Percentiles rank a stretch among this genome's conserved stretches.
Evolutionary conservation across 129 eudicot genomes (phyloP).

Genomic region (Cynara cardunculus): DNA sequence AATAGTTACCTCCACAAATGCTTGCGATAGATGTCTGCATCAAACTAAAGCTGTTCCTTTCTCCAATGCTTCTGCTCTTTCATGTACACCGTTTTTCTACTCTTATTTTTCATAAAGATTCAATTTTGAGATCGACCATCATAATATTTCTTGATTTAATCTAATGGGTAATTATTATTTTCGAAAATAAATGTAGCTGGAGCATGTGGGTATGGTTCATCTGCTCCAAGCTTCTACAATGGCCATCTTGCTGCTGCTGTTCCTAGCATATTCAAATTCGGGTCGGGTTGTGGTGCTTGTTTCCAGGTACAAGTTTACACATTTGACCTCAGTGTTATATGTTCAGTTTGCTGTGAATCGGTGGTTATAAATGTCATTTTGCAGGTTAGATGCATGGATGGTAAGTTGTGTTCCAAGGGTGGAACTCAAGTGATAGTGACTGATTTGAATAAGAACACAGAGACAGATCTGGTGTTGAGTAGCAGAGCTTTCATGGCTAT

Average conservation of each 20-base stretch:
- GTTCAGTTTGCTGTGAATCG: not conserved
- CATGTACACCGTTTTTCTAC: constrained; percentile 16
- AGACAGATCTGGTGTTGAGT: constrained; percentile 54
- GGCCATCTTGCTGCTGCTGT: constrained; percentile 66
- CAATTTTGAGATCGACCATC: constrained; percentile 13
- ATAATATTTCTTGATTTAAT: not conserved
- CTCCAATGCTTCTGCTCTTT: constrained; percentile 38
- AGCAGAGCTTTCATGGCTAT: constrained; percentile 60
- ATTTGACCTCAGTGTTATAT: not conserved
- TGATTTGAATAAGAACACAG: constrained; percentile 41
- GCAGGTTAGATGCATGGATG: constrained; percentile 64
- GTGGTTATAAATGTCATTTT: constrained; percentile 6
- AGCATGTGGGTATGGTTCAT: constrained; percentile 81
- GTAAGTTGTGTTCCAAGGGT: constrained; percentile 34
- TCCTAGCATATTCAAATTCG: constrained; percentile 53
- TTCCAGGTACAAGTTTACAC: constrained; percentile 43
- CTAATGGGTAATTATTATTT: constrained; percentile 9
- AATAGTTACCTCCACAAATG: constrained; percentile 21
- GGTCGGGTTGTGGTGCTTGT: constrained; percentile 85
- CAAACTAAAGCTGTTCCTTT: constrained; percentile 35
- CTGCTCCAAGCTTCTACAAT: constrained; percentile 46
- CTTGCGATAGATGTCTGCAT: constrained; percentile 41
- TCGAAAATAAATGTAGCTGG: constrained; percentile 33
- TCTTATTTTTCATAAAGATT: not conserved
- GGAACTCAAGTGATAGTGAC: constrained; percentile 58